Evolutionary conservation across 306 rosid genomes (phyloP).

Genomic region (Hylodesmum podocarpum): DNA sequence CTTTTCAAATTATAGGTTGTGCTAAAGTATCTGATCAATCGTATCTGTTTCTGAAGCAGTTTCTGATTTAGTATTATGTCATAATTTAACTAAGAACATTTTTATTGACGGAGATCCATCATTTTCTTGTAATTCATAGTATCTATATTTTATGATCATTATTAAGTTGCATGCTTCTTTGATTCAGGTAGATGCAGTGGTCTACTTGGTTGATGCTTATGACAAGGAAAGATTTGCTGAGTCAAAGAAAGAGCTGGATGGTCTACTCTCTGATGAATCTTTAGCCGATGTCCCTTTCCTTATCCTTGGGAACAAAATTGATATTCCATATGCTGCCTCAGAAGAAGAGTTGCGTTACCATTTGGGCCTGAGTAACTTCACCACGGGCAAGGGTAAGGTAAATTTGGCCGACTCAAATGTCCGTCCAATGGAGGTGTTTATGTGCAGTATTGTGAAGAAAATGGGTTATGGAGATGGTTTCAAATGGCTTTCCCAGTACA

Average conservation of each 20-base stretch:
- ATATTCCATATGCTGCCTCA: constrained; percentile 81
- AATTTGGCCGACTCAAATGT: constrained; percentile 67
- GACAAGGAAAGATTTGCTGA: constrained; percentile 86
- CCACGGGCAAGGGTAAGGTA: constrained; percentile 90
- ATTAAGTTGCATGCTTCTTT: not conserved
- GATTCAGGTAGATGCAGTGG: constrained; percentile 83
- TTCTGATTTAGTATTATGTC: not conserved
- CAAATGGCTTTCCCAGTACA: constrained; percentile 92
- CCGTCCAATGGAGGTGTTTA: constrained; percentile 85
- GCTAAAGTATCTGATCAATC: constrained; percentile 41
- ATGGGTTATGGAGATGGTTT: constrained; percentile 96
- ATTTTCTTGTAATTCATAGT: not conserved
- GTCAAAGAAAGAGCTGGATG: constrained; percentile 82
- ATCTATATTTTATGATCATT: not conserved
- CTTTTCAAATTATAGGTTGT: constrained; percentile 35
- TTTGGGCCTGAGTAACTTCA: constrained; percentile 78
- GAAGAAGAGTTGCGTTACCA: constrained; percentile 79
- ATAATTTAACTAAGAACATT: not conserved
- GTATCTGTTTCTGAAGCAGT: not conserved
- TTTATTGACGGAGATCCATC: not conserved
- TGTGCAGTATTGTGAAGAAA: constrained; percentile 92
- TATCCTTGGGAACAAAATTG: constrained; percentile 83
- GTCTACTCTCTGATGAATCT: constrained; percentile 78
- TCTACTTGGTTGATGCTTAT: constrained; percentile 73
- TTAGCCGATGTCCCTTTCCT: constrained; percentile 76